Conservation (phyloP, 495 filamentous ascomycete species). For the Penicillium ochrochloron region DNA sequence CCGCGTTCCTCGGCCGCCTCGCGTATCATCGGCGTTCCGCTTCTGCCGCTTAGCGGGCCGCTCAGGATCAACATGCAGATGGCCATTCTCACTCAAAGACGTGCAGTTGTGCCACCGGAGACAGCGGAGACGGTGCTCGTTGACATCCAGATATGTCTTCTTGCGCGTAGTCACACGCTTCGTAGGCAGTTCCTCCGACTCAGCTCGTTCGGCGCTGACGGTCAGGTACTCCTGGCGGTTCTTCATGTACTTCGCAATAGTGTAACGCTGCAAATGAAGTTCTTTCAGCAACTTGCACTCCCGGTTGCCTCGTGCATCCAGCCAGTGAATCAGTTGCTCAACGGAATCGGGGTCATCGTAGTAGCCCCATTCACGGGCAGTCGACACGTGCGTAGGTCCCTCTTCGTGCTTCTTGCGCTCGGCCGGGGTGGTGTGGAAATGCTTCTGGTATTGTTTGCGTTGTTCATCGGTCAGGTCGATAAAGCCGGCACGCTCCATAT, state of each 20-base stretch:
- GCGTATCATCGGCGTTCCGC: conserved; percentile 52
- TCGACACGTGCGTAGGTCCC: conserved; percentile 75
- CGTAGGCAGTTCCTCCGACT: conserved; percentile 58
- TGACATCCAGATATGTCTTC: conserved; percentile 66
- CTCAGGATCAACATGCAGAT: conserved; percentile 80
- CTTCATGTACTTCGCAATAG: conserved; percentile 80
- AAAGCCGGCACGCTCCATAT: conserved; percentile 82
- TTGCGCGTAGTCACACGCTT: conserved; percentile 79
- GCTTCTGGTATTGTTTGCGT: conserved; percentile 59
- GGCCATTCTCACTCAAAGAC: conserved; percentile 75
- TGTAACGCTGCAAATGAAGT: conserved; percentile 73
- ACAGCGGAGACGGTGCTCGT: conserved; percentile 64
- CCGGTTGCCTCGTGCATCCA: conserved; percentile 81
- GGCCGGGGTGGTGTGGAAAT: conserved; percentile 77
- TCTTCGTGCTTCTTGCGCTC: conserved; percentile 89
- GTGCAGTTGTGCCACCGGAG: conserved; percentile 81
- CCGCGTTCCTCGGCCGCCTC: conserved; percentile 51
- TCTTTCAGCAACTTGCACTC: conserved; percentile 87
- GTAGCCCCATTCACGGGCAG: conserved; percentile 87
- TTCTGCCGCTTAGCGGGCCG: conserved; percentile 65
- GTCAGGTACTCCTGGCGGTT: conserved; percentile 73
- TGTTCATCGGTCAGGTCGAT: conserved; percentile 77
- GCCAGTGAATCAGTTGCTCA: conserved; percentile 81
- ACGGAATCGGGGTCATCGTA: conserved; percentile 78
- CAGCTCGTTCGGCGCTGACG: conserved; percentile 53